These are phyloP conservation scores for Rhodotorula sp. DNA, from an alignment of 1,284 basidiomycete genomes.

Conservation along the genomic window DNA sequence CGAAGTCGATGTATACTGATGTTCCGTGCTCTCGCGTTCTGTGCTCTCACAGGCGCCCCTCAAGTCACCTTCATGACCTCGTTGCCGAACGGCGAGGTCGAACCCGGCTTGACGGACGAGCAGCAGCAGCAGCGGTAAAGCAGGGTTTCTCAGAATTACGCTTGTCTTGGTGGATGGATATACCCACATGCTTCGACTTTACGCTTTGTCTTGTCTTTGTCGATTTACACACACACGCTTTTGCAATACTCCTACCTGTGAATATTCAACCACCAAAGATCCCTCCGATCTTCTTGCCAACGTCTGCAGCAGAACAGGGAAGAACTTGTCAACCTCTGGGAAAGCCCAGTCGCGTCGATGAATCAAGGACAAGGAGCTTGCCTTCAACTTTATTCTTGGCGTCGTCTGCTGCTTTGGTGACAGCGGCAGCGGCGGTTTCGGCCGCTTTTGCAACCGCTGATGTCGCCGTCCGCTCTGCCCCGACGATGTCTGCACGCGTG, in stretches of 20 bases:
- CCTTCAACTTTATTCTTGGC: neutral
- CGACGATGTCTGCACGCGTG: neutral
- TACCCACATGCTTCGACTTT: neutral
- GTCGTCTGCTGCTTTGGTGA: neutral
- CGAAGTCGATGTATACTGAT: neutral
- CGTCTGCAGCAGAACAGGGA: neutral
- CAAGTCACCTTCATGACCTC: neutral
- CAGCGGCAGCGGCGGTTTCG: neutral
- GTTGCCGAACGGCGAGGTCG: neutral
- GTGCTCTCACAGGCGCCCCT: neutral
- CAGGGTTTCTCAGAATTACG: no score
- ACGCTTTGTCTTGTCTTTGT: constrained; percentile 8
- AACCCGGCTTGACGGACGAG: neutral
- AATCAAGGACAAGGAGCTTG: neutral
- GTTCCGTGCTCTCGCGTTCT: neutral
- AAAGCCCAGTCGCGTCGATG: neutral
- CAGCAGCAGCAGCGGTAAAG: neutral
- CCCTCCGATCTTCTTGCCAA: neutral
- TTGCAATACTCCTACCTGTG: no score
- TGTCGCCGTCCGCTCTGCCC: neutral
- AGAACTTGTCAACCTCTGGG: neutral
- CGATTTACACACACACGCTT: no score
- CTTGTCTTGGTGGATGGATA: no score
- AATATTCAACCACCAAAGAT: constrained; percentile 1
- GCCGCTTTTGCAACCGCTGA: neutral